Evolutionary conservation across 2,329 filamentous ascomycete species (phyloP), one percentile per base, ranked within the genome.

Genomic region (Ophiostoma piceae): DNA sequence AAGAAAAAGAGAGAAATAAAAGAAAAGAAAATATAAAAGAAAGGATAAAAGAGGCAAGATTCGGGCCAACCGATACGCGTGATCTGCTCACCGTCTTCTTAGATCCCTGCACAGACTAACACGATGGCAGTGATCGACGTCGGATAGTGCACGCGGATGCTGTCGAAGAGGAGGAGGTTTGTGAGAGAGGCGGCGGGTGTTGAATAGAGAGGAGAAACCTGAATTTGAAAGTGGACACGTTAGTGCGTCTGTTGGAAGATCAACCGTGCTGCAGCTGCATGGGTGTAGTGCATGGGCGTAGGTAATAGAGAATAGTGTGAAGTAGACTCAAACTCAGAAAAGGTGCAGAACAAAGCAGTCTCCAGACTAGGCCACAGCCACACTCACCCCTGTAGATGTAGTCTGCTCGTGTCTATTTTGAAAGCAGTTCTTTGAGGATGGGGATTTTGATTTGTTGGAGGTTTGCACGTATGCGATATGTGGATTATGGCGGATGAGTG

Each of bases 201-300:
- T 12, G 51, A 35, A 2, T 35, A 6, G 35, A 35, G n/a, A 62
- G 57, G 26, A 32, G 26, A 32, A 62, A 12, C 26, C 57, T 62
- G 57, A 1, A 62, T 62, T 60, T 62, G 57, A 35, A 62, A 16
- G 57, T 11, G 57, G 57, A 29, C 26, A 62, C 22, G 57, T 62
- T 62, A 62, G 57, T 19, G 57, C 32, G 57, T 62, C 57, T 62
- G 57, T 62, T 62, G 57, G 57, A 35, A 29, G 57, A 62, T 62
- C 57, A 62, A 62, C 12, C 26, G 26, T 32, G 26, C 26, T 16
- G 57, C 22, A 26, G 51, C 43, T 57, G 22, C 51, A 11, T 57
- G 51, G 22, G 6, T 26, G 26, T 35, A 62, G 57, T 32, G 35
- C 8, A 5, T 35, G 57, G 26, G 22, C 2, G 26, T 19, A 62